phyloP scores from a whole-genome alignment of 805 yeast species.

The Cyberlindnera euphorbiae region DNA sequence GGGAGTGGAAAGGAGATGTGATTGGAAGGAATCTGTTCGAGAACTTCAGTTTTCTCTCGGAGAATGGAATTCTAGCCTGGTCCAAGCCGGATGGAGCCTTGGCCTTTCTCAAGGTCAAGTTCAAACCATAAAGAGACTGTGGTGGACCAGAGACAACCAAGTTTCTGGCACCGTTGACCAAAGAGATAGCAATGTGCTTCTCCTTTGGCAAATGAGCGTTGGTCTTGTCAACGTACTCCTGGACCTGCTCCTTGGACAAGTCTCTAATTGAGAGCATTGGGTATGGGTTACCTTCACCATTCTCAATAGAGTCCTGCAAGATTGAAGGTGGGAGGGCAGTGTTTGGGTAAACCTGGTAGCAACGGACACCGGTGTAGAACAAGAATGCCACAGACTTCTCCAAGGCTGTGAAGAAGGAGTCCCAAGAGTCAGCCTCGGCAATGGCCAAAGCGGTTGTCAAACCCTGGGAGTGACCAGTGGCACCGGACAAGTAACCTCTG shows the following conservation, averaged over 20 bases:
- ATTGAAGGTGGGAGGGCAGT: conserved; percentile 93
- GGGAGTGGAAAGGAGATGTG: conserved; percentile 95
- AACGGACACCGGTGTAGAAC: conserved; percentile 91
- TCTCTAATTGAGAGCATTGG: conserved; percentile 97
- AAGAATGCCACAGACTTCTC: conserved; percentile 77
- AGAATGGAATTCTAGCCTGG: conserved; percentile 89
- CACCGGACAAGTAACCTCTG: conserved; percentile 60
- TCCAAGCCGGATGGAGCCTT: conserved; percentile 93
- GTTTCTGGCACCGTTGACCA: conserved; percentile 93
- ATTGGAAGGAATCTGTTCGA: conserved; percentile 93
- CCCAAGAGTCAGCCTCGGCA: conserved; percentile 82
- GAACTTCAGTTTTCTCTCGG: conserved; percentile 91
- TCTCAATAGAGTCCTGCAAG: conserved; percentile 85
- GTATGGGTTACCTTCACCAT: conserved; percentile 94
- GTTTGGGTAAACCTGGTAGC: conserved; percentile 85
- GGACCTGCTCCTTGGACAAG: conserved; percentile 74
- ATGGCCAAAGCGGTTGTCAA: conserved; percentile 90
- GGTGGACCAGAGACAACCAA: conserved; percentile 98
- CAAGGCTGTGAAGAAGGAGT: conserved; percentile 65
- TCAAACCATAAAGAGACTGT: conserved; percentile 93
- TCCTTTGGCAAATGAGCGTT: conserved; percentile 90
- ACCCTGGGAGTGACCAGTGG: conserved; percentile 91
- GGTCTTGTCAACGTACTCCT: conserved; percentile 74
- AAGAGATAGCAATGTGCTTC: conserved; percentile 84
- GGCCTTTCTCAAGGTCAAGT: conserved; percentile 84